phyloP scores from a whole-genome alignment of 1,284 basidiomycete genomes.

The Puccinia coronata region DNA sequence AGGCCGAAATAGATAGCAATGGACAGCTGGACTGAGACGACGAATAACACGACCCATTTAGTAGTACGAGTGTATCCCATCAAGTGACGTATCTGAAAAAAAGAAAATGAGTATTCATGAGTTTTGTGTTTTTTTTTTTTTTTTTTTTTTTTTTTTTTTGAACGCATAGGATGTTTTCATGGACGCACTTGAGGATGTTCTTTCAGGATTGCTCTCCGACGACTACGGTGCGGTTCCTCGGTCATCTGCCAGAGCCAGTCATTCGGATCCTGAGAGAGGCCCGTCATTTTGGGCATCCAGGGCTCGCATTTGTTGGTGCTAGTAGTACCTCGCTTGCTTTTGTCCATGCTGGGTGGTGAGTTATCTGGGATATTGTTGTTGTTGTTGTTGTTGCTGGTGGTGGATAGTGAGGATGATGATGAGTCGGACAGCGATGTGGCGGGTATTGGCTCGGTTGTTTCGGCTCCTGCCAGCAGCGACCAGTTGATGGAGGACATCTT shows the following conservation, averaged over 20 bases:
- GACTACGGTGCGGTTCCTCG: constrained; percentile 89
- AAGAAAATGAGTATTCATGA: not conserved
- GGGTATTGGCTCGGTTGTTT: constrained; percentile 7
- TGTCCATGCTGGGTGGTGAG: not conserved
- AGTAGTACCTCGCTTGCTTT: not conserved
- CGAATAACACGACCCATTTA: constrained; percentile 78
- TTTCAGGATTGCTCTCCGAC: constrained; percentile 86
- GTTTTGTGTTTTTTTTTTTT: no score
- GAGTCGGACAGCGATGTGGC: not conserved
- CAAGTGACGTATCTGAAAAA: constrained; percentile 63
- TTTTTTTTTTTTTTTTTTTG: no score
- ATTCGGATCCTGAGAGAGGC: constrained; percentile 52
- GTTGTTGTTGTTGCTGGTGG: not conserved
- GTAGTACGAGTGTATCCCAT: constrained; percentile 94
- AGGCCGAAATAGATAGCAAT: constrained; percentile 64
- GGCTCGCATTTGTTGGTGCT: constrained; percentile 21
- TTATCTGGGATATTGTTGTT: not conserved
- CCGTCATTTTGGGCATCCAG: constrained; percentile 33
- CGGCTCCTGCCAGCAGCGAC: constrained; percentile 38
- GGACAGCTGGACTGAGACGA: constrained; percentile 75
- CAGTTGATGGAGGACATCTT: constrained; percentile 18
- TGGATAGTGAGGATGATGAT: not conserved
- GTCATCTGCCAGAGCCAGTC: constrained; percentile 85
- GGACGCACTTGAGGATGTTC: constrained; percentile 80
- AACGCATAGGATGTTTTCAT: no score